These are phyloP conservation scores for Meyerozyma guilliermondii DNA, from an alignment of 1,139 yeast genomes.

Conservation along the genomic window DNA sequence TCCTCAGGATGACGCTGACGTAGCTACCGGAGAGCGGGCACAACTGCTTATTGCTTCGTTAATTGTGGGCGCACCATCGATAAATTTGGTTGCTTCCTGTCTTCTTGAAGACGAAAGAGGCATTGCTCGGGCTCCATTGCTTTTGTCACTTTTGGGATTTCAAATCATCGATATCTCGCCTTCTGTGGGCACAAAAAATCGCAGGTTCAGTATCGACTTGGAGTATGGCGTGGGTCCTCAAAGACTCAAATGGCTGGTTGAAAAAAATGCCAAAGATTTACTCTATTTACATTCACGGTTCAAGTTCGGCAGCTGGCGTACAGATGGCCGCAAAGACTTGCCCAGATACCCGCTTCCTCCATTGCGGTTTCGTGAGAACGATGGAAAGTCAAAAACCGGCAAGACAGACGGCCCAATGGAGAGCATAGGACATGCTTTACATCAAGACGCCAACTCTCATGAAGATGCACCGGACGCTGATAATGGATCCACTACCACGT, in stretches of 20 bases:
- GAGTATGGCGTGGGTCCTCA: slow-evolving; percentile 89
- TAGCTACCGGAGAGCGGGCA: slow-evolving; percentile 47
- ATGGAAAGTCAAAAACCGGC: slow-evolving; percentile 13
- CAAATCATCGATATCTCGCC: slow-evolving; percentile 51
- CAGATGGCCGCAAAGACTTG: slow-evolving; percentile 30
- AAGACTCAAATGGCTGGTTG: slow-evolving; percentile 74
- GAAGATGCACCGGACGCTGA: slow-evolving; percentile 5
- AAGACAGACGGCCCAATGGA: slow-evolving; percentile 5
- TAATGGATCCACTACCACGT: slow-evolving; percentile 15
- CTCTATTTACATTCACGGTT: slow-evolving; percentile 62
- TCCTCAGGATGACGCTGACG: slow-evolving; percentile 20
- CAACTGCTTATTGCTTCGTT: slow-evolving; percentile 60
- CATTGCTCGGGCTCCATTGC: slow-evolving; percentile 72
- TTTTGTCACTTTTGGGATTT: slow-evolving; percentile 68
- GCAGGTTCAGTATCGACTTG: slow-evolving; percentile 61
- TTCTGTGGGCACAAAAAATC: slow-evolving; percentile 37
- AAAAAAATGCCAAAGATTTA: slow-evolving; percentile 69
- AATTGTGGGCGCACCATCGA: slow-evolving; percentile 74
- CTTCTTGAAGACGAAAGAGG: slow-evolving; percentile 77
- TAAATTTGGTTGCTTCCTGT: slow-evolving; percentile 68
- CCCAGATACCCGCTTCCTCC: slow-evolving; percentile 40
- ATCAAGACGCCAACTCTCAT: background rate
- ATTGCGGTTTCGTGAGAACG: slow-evolving; percentile 10
- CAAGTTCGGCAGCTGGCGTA: slow-evolving; percentile 43
- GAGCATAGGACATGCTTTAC: background rate